These are phyloP conservation scores for Leishmania major DNA, from an alignment of 208 protist species.

Conservation along the genomic window DNA sequence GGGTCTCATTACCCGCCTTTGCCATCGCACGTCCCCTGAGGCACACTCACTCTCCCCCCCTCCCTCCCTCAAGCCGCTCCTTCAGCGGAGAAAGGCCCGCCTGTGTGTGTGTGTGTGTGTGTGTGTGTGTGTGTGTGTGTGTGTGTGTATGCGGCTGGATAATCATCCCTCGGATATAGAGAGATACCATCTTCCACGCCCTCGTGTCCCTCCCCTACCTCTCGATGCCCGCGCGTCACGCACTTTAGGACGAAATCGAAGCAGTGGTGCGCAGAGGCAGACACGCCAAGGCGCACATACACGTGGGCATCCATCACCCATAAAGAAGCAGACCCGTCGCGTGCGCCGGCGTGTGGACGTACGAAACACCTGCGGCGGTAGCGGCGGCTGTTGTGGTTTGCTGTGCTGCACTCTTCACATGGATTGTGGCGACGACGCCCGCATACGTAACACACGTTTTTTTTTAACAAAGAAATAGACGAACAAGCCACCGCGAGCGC, in stretches of 20 bases:
- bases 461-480: no score
- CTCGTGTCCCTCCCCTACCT: background rate
- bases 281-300: background rate
- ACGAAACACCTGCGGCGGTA: background rate
- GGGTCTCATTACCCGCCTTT: background rate
- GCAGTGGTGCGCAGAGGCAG: background rate
- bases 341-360: background rate
- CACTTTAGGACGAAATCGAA: background rate
- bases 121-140: conserved; percentile 5
- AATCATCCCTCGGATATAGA: background rate
- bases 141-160: background rate
- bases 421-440: no score
- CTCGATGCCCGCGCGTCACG: background rate
- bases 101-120: conserved; percentile 6
- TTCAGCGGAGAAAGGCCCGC: background rate
- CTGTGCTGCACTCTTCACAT: background rate
- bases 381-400: background rate
- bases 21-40: background rate
- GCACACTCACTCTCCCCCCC: no score
- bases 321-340: background rate
- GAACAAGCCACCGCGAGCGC: background rate
- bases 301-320: background rate
- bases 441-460: no score
- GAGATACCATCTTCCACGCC: background rate
- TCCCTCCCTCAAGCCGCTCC: no score